phyloP scores from a whole-genome alignment of 208 protist genomes.

The Wallacemonas sp. region DNA sequence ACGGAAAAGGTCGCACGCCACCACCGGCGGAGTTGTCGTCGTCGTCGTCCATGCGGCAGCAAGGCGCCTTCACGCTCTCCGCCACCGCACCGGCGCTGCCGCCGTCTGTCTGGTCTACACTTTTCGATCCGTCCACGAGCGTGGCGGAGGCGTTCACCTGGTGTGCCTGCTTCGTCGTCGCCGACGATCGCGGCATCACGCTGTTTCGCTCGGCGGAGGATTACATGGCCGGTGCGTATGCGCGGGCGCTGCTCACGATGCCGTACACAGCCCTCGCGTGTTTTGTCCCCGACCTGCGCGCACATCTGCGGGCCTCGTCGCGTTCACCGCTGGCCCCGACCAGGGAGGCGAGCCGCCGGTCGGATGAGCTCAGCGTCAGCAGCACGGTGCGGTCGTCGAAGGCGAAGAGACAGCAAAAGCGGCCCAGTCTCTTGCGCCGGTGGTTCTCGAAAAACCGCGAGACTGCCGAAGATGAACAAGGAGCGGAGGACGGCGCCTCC shows the following conservation, averaged over 20 bases:
- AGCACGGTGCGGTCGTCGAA: too few species aligned
- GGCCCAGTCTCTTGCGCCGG: too few species aligned
- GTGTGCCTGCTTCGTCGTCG: constrained; percentile 43
- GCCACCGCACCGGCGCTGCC: constrained; percentile 17
- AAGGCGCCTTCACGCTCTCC: constrained; percentile 20
- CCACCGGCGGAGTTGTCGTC: too few species aligned
- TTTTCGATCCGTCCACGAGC: background rate
- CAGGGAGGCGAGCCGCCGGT: too few species aligned
- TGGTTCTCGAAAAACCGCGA: too few species aligned
- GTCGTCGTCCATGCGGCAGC: too few species aligned
- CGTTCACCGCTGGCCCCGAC: too few species aligned
- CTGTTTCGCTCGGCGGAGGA: constrained; percentile 38
- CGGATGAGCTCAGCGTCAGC: too few species aligned
- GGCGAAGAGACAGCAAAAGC: too few species aligned
- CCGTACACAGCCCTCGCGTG: constrained; percentile 45
- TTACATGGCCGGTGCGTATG: constrained; percentile 38
- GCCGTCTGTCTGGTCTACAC: background rate
- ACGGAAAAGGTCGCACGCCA: too few species aligned
- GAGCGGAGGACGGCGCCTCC: too few species aligned
- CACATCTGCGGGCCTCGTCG: constrained; percentile 3
- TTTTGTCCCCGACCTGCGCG: constrained; percentile 43
- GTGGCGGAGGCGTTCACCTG: constrained; percentile 23
- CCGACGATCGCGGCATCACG: constrained; percentile 40
- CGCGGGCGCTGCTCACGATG: constrained; percentile 33
- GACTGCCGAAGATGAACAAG: too few species aligned